Base-by-base conservation (phyloP, 345 rosid genomes). In the Pistacia vera region DNA sequence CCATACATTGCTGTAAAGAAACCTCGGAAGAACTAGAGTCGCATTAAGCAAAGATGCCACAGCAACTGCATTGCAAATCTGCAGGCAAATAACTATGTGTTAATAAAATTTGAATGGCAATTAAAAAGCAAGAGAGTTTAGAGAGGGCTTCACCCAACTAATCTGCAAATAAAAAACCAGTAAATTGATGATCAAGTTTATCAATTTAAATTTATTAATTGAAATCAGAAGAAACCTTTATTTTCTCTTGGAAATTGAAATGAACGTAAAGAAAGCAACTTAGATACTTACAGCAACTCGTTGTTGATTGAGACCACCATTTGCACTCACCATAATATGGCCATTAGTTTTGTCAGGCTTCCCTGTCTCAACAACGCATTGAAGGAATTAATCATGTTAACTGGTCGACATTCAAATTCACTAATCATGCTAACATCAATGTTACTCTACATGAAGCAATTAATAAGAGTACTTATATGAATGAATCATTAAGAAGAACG, bases 1-100 rank as follows among this genome's bases (percentile, higher is more conserved):
- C 99, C 98, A 93, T n/a, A 93, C 97, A 73, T 90, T 95, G 90
- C 99, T 95, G 88, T 93, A 93, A 57, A 92, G 92, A 83, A 95
- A 93, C 84, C 79, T 86, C 11, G 99, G 99, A 77, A 92, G 79
- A 80, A 90, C 88, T 66, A 95, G 82, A 66, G 93, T 89, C 25
- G 97, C 94, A 4, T 95, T 90, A 18, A 95, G 96, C 66, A 92
- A 80, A 64, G 90, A 84, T 28, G 99, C 96, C 84, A 92, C 87
- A 1, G 97, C 84, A 73, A 93, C 92, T 28, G 92, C 93, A 55
- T 93, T 95, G 82, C 98, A 93, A 0, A 92, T 88, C 98, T 95
- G 87, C 83, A 84, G 62, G 28, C 52, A 58, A 30, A 64, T 20
- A 78, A 73, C 22, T 68, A 38, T 28, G 8, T 77, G 52, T 72